These are phyloP conservation scores for Populus tomentosa DNA, from an alignment of 441 rosid species.

Conservation along the genomic window DNA sequence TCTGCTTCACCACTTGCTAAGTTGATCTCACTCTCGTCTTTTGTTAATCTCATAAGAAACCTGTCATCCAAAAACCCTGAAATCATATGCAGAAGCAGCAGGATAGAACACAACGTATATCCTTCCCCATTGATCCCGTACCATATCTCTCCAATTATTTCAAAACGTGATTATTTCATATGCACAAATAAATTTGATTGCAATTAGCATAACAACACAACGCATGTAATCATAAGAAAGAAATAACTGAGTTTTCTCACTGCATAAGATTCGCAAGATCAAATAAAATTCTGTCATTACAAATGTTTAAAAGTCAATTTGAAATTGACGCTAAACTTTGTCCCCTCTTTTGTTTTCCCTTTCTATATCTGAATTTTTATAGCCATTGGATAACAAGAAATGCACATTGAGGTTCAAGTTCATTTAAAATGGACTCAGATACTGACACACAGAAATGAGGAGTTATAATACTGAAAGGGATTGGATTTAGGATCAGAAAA, in stretches of 20 bases:
- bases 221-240: not conserved
- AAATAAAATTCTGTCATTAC: not conserved
- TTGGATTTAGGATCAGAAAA: not conserved
- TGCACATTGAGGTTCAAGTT: not conserved
- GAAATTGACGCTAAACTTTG: not conserved
- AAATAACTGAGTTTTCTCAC: not conserved
- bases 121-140: not conserved
- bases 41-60: constrained; percentile 73
- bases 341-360: no score
- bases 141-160: not conserved
- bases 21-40: constrained; percentile 82
- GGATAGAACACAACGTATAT: not conserved
- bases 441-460: not conserved
- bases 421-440: not conserved
- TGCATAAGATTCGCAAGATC: not conserved
- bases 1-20: constrained; percentile 72
- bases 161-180: not conserved
- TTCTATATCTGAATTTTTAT: no score
- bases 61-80: constrained; percentile 29
- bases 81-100: not conserved
- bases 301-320: not conserved
- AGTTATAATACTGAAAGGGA: not conserved
- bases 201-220: not conserved
- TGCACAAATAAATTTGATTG: not conserved
- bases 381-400: not conserved